Base-by-base conservation (phyloP, 768 basidiomycete genomes). In the Rhizopogon salebrosus region DNA sequence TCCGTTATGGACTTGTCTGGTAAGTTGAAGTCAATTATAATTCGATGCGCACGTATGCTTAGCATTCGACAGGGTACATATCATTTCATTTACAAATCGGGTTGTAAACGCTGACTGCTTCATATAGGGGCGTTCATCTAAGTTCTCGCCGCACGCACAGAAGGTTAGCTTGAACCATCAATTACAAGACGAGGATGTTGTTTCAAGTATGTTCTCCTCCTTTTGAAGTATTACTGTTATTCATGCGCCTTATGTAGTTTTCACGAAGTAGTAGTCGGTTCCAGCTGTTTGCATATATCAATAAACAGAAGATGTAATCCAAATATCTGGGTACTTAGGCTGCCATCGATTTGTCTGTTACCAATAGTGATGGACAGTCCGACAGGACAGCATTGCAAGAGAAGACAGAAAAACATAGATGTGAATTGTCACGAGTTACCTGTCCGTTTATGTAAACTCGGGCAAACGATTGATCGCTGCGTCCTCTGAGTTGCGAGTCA, bases 1-100 rank as follows among this genome's bases (percentile, higher is more conserved):
- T 98, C 77, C 87, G 91, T 56, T 97, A 95, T 69, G 94, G 84
- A 8, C 83, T 98, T 53, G 89, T 98, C 48, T 99, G 95, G 90
- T 90, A 61, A 64, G 84, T 70, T 18, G 48, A 61, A 64, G 84
- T 70, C 18, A 48, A 37, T 35, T 18, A 41, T 50, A 3, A 46
- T 43, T 20, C 14, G 6, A 7, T 18, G 20, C 31, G 22, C 18
- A 18, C 24, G 37, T 11, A 31, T 10, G 18, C 29, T 34, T 27
- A 38, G 20, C 41, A 34, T 14, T 34, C 22, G 6, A 46, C 14
- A 46, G 45, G 51, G 55, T 27, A 40, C 48, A 54, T 48, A 43
- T 9, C 10, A 46, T 41, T 43, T 41, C 54, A 31, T 54, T 52
- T 36, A 3, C 16, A 14, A 22, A 13, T 35, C 35, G 26, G 24